Base-by-base conservation (phyloP, 441 rosid species). In the Melastoma candidum region DNA sequence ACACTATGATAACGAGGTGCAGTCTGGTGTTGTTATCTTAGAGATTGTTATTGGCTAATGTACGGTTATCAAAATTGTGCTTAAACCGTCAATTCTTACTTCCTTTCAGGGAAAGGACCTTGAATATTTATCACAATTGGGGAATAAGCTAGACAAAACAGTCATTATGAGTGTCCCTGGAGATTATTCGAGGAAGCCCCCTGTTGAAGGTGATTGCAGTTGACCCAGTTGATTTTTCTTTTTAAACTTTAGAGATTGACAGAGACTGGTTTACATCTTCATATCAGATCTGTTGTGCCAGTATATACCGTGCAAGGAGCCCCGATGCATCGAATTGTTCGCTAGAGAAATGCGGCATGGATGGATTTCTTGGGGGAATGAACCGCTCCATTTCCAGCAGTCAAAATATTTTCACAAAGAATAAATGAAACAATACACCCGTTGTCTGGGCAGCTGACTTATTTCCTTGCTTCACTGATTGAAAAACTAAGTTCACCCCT, bases 301-400 rank as follows among this genome's bases (percentile, higher is more conserved):
- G 52, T 63, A 74, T 58, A 69, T 68, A 60, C 87, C 85, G 1
- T 84, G 86, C 54, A 48, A 41, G 51, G 71, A 73, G 63, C 79
- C 84, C 54, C 76, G 85, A 60, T 81, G 93, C 51, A 63, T 87
- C 0, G 98, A 90, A 74, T 76, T 90, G 44, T 87, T 90, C 72
- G 86, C 96, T 29, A 77, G 98, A 67, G 95, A 85, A 67, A 75
- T 90, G 87, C 71, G 65, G 12, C 76, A 80, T 6, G 87, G 87
- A 54, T 87, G 95, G 80, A 65, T 72, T 67, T 83, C 96, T 29
- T 90, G 95, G 97, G 97, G 97, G 47, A 90, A 87, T 44, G 95
- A 87, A 64, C 96, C 96, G 0, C 85, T 90, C 62, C 89, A 67
- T 63, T 87, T 81, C 64, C 96, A 87, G 63, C 78, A 85, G 11